These are phyloP conservation scores for Globisporangium viniferum DNA, from an alignment of 352 stramenopile genomes.

Conservation along the genomic window DNA sequence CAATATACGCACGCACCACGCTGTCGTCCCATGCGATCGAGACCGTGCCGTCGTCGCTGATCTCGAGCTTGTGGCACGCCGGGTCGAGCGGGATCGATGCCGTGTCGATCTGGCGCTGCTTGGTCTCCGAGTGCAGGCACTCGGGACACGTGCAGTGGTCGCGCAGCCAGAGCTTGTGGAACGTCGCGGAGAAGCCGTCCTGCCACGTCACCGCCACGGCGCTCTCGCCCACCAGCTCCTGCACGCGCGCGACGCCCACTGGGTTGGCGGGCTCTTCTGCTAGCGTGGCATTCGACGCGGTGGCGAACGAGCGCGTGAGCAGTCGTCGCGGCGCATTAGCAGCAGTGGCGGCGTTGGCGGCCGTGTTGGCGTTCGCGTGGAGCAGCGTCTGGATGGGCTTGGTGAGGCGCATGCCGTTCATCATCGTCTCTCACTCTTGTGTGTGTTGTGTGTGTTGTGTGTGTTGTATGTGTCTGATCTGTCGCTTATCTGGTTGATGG, in stretches of 20 bases:
- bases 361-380: neutral
- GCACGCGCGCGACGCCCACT: constrained; percentile 33
- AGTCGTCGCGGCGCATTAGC: neutral
- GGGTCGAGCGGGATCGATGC: constrained; percentile 68
- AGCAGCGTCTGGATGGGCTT: constrained; percentile 13
- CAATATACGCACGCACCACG: constrained; percentile 41
- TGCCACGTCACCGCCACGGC: constrained; percentile 71
- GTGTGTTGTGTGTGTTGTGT: neutral
- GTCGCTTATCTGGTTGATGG: constrained; percentile 4
- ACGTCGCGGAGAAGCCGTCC: constrained; percentile 72
- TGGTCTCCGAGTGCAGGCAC: constrained; percentile 70
- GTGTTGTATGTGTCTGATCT: neutral
- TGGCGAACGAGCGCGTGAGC: neutral
- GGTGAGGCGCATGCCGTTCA: constrained; percentile 10
- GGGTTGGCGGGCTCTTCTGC: neutral
- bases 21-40: constrained; percentile 55
- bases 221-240: constrained; percentile 44
- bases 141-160: constrained; percentile 73
- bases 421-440: neutral
- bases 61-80: constrained; percentile 31
- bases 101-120: constrained; percentile 74
- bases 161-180: constrained; percentile 85
- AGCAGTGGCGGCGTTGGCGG: neutral
- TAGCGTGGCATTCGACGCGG: neutral
- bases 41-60: constrained; percentile 32